Percentiles rank a stretch among this genome's conserved stretches.
Conservation (phyloP, 495 filamentous ascomycete species). For the Penicillium atrosanguineum region DNA sequence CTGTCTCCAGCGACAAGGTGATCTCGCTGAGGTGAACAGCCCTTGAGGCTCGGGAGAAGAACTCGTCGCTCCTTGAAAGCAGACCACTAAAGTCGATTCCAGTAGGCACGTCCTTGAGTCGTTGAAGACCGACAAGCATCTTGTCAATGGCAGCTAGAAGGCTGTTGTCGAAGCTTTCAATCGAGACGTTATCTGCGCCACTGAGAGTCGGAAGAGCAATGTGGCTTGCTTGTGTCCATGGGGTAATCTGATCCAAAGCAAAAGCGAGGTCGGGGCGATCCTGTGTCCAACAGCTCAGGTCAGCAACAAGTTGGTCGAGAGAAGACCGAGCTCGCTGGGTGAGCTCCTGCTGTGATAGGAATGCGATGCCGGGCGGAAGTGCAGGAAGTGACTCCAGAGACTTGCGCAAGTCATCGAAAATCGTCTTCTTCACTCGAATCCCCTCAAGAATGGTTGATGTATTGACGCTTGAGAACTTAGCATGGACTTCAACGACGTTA, state of each 20-base stretch:
- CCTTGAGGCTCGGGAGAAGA: constrained; percentile 54
- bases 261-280: constrained; percentile 60
- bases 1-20: constrained; percentile 44
- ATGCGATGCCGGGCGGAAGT: constrained; percentile 55
- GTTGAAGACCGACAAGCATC: constrained; percentile 71
- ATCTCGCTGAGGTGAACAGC: constrained; percentile 58
- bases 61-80: constrained; percentile 58
- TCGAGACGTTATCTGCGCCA: constrained; percentile 18
- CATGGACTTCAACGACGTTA: constrained; percentile 55
- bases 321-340: constrained; percentile 42
- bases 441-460: constrained; percentile 36
- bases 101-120: constrained; percentile 58
- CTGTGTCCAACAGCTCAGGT: constrained; percentile 41
- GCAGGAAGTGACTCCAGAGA: constrained; percentile 47
- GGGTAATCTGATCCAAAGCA: constrained; percentile 57
- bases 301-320: constrained; percentile 41
- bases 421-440: constrained; percentile 50
- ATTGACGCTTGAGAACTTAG: constrained; percentile 53
- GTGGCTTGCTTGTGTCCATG: constrained; percentile 35
- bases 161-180: constrained; percentile 50
- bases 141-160: constrained; percentile 61
- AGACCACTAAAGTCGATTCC: constrained; percentile 61
- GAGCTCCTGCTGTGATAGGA: constrained; percentile 39
- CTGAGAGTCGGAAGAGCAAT: constrained; percentile 7
- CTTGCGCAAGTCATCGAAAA: constrained; percentile 35